These are phyloP conservation scores for Grifola frondosa DNA, from an alignment of 1,284 basidiomycete species.

Conservation along the genomic window DNA sequence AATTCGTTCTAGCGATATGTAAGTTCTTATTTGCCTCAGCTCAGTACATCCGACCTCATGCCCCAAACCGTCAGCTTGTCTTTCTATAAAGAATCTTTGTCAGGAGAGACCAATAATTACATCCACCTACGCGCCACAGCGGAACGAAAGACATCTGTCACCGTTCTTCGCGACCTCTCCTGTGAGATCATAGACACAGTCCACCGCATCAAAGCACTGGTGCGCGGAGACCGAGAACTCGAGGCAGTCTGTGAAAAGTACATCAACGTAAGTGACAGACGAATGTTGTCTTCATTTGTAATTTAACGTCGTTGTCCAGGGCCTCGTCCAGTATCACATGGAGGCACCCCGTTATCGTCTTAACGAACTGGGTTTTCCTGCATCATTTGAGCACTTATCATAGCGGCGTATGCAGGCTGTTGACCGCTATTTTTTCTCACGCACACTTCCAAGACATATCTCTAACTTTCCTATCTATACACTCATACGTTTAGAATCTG, in stretches of 20 bases:
- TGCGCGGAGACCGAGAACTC: conserved; percentile 3
- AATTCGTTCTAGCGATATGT: conserved; percentile 18
- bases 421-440: too few species aligned
- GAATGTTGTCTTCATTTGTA: background rate
- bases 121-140: conserved; percentile 12
- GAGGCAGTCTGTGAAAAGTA: conserved; percentile 8
- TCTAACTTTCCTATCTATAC: too few species aligned
- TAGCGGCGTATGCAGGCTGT: too few species aligned
- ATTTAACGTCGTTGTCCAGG: background rate
- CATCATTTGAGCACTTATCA: too few species aligned
- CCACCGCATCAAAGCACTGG: conserved; percentile 1
- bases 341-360: conserved; percentile 17
- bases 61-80: conserved; percentile 8
- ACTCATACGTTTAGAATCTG: too few species aligned
- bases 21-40: background rate
- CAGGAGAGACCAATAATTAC: conserved; percentile 16
- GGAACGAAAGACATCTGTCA: conserved; percentile 2
- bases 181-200: conserved; percentile 9
- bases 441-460: too few species aligned
- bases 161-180: conserved; percentile 3
- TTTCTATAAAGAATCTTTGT: conserved; percentile 18
- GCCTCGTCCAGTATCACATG: conserved; percentile 14
- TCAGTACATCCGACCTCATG: background rate
- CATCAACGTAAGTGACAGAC: conserved; percentile 9
- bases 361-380: conserved; percentile 8